Base-by-base conservation (phyloP, 2,329 filamentous ascomycete species). In the Aspergillus costaricaensis region DNA sequence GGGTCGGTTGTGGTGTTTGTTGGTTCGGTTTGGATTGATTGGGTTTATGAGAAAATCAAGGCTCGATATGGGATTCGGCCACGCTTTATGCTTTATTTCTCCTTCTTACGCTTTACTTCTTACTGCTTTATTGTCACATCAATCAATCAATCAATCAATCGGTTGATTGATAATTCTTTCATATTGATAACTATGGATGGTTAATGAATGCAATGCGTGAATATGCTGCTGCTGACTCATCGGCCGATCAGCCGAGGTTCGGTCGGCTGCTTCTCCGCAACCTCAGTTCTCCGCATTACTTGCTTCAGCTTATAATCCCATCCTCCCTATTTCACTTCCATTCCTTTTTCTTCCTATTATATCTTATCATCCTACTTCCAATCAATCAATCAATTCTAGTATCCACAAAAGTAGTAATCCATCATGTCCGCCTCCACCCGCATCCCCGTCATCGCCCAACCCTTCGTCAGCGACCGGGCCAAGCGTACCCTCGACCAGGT, bases 401-500 rank as follows among this genome's bases (percentile, higher is more conserved):
- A 14, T 32, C 36, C 12, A n/a, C 17, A 27, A 27, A 27, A 27
- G 25, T 27, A 6, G 38, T 44, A 41, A 36, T 43, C 39, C 51
- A 73, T 72, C 55, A 85, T 86, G 67, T 83, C 84, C 62, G 79
- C 79, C 55, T 80, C 78, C 25, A 61, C 72, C 69, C 83, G 74
- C 76, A 86, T 88, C 62, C 86, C 86, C 44, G 76, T 79, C 58
- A 84, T 88, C 67, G 86, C 83, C 43, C 75, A 78, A 63, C 83
- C 83, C 25, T 86, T 84, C 76, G 91, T 97, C 67, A 96, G 91
- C 80, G 92, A 96, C 62, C 84, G 86, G 71, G 93, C 93, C 55
- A 91, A 89, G 80, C 88, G 90, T 83, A 91, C 90, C 30, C 82
- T 97, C 67, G 93, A 97, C 73, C 75, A 92, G 66, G 86, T 88